phyloP scores from a whole-genome alignment of 768 basidiomycete genomes.

The Dioszegia aurantiaca region DNA sequence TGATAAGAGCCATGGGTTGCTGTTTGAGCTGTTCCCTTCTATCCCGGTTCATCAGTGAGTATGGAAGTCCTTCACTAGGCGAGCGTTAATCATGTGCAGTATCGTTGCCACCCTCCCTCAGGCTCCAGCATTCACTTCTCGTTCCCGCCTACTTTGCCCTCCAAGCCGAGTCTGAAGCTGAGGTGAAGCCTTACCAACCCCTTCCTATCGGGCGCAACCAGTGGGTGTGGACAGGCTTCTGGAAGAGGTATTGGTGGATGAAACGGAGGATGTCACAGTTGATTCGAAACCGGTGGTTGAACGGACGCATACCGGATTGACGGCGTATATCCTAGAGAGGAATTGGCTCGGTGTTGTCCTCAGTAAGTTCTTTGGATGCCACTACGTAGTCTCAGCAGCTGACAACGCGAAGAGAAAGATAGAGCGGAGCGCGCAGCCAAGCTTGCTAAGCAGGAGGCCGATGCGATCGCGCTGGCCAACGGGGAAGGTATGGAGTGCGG shows the following conservation, averaged over 20 bases:
- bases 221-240: conserved; percentile 55
- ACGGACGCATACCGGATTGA: conserved; percentile 48
- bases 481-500: conserved; percentile 75
- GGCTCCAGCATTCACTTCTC: conserved; percentile 56
- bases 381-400: too few relatives aligned
- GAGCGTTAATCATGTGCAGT: conserved; percentile 50
- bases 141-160: conserved; percentile 66
- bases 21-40: conserved; percentile 52
- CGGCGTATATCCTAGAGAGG: too few relatives aligned
- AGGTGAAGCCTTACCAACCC: conserved; percentile 27
- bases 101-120: conserved; percentile 55
- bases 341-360: too few relatives aligned
- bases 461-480: conserved; percentile 55
- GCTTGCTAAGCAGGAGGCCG: too few relatives aligned
- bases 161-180: conserved; percentile 52
- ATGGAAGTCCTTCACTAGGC: conserved; percentile 33
- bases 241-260: not conserved
- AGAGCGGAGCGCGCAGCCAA: too few relatives aligned
- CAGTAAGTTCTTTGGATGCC: too few relatives aligned
- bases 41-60: conserved; percentile 26
- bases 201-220: conserved; percentile 37
- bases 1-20: conserved; percentile 59
- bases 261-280: conserved; percentile 46
- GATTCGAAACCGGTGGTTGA: conserved; percentile 53
- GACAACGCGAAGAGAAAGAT: too few relatives aligned